Evolutionary conservation across 306 rosid species (phyloP), one percentile per base, ranked within the genome.

Genomic region (Hylodesmum podocarpum): DNA sequence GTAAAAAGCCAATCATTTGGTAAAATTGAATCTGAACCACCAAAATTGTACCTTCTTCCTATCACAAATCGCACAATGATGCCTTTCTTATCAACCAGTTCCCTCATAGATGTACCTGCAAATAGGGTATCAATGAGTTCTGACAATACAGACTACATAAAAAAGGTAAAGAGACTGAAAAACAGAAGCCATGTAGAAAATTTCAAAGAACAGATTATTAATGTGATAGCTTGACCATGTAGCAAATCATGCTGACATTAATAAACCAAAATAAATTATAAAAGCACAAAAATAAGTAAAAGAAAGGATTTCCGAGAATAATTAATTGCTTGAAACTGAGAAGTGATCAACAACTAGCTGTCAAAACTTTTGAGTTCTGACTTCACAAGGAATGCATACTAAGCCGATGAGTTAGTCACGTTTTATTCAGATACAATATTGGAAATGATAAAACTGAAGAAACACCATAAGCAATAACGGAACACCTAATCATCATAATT

Each of bases 21-120:
- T 61, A 66, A 33, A 79, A 40, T 43, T 71, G 66, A 57, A 69
- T 73, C 47, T 43, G 78, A 81, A 69, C 66, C 72, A 40, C 75
- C 67, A 57, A 37, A 59, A 50, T 63, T 72, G 69, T 66, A 90
- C 93, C 96, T 90, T 80, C 83, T 84, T 76, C 96, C 90, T 78
- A 85, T 85, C 43, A 87, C 90, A 83, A 90, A 87, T 16, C 81
- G 86, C 79, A 87, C 85, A 68, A 86, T 67, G 70, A 90, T 73
- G 74, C 88, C 89, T 66, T 82, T 87, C 66, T 85, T 53, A 62
- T 87, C 83, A 54, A 74, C 87, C 11, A 86, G 67, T 13, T 81
- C 85, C 81, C 80, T 80, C 41, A 79, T 49, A 6, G 81, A 66
- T 21, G 83, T 72, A 55, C 91, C 93, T 91, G 82, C 86, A 78